These are phyloP conservation scores for Annulohypoxylon truncatum DNA, from an alignment of 2,329 filamentous ascomycete genomes.

Conservation along the genomic window DNA sequence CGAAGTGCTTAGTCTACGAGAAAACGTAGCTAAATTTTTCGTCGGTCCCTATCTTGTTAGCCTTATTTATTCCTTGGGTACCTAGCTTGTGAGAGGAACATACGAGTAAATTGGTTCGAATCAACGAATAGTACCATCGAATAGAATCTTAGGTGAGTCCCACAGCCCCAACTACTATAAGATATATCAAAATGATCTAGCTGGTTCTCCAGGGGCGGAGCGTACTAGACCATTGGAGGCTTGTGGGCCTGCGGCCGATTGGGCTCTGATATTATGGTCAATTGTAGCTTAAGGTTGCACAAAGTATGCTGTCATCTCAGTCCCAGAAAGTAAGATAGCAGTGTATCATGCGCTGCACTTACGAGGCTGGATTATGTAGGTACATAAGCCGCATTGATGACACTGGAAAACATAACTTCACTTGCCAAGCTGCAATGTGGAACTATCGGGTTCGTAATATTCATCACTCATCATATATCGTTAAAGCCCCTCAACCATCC, in stretches of 20 bases:
- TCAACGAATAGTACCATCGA: too few relatives aligned
- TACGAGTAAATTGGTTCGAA: too few relatives aligned
- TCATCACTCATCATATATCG: constrained; percentile 27
- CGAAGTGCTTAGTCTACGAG: too few relatives aligned
- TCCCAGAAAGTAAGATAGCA: neutral
- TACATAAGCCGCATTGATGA: constrained; percentile 3
- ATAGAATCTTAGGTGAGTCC: too few relatives aligned
- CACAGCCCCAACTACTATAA: too few relatives aligned
- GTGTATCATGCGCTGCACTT: neutral
- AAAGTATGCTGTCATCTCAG: neutral
- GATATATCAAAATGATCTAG: neutral
- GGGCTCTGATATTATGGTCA: neutral
- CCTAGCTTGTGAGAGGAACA: too few relatives aligned
- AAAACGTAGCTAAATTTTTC: too few relatives aligned
- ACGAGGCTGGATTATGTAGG: neutral
- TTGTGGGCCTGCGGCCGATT: neutral
- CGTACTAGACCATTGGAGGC: neutral
- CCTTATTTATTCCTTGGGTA: too few relatives aligned
- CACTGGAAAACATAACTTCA: neutral
- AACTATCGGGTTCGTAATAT: constrained; percentile 8
- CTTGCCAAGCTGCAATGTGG: neutral
- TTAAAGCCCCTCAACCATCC: neutral
- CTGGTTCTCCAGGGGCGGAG: neutral
- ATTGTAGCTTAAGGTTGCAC: neutral
- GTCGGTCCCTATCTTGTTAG: too few relatives aligned